Evolutionary conservation across 257 asterid genomes (phyloP).

Genomic region (Anisodus tanguticus): DNA sequence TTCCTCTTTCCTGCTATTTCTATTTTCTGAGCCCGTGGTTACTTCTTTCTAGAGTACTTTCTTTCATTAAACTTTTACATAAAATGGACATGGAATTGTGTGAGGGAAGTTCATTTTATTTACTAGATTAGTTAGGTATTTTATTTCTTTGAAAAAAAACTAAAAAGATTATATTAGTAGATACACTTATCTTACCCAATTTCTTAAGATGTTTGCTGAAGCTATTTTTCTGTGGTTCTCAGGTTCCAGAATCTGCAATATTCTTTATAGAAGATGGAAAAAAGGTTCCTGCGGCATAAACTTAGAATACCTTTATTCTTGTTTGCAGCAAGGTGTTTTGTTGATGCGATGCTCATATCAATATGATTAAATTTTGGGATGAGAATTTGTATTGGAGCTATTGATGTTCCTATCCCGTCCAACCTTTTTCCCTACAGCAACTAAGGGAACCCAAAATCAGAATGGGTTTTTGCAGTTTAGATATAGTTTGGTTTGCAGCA

Average conservation of each 20-base stretch:
- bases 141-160: neutral
- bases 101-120: neutral
- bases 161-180: neutral
- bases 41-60: neutral
- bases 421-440: neutral
- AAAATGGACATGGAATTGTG: neutral
- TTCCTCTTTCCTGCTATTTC: conserved; percentile 20
- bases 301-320: conserved; percentile 30
- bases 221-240: conserved; percentile 27
- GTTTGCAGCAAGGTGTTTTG: conserved; percentile 27
- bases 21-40: neutral
- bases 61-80: neutral
- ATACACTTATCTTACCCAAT: neutral
- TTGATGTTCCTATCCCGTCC: neutral
- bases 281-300: conserved; percentile 76
- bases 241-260: conserved; percentile 87
- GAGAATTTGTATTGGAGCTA: conserved; percentile 2
- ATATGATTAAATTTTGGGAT: neutral
- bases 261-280: conserved; percentile 91
- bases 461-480: conserved; percentile 10
- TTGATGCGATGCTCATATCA: neutral
- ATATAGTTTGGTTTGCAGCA: conserved; percentile 26
- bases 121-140: neutral
- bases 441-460: neutral
- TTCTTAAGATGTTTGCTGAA: conserved; percentile 2